phyloP scores from a whole-genome alignment of 805 yeast species.

The Wickerhamomyces xylosicus region DNA sequence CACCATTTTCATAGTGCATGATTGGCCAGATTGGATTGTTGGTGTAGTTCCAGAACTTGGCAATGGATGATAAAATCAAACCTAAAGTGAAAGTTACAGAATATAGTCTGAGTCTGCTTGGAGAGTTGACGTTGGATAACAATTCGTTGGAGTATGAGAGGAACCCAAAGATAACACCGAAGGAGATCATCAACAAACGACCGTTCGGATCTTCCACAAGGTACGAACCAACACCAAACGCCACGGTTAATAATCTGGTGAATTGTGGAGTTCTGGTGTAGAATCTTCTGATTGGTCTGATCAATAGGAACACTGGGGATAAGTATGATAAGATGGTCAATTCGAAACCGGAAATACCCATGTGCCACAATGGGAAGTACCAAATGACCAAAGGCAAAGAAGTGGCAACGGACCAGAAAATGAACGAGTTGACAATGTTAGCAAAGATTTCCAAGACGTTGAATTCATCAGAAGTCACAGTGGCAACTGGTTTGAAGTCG shows the following conservation, averaged over 20 bases:
- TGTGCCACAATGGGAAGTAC: conserved; percentile 97
- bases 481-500: conserved; percentile 12
- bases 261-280: conserved; percentile 38
- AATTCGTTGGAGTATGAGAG: conserved; percentile 37
- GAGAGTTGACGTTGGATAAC: conserved; percentile 17
- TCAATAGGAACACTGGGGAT: conserved; percentile 45
- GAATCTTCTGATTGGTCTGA: conserved; percentile 32
- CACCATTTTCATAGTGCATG: conserved; percentile 78
- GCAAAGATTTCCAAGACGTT: conserved; percentile 27
- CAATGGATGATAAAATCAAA: conserved; percentile 57
- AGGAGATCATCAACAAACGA: conserved; percentile 54
- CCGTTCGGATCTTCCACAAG: conserved; percentile 55
- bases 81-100: conserved; percentile 58
- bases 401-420: conserved; percentile 80
- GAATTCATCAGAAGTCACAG: conserved; percentile 16
- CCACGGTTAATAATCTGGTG: conserved; percentile 41
- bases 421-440: conserved; percentile 52
- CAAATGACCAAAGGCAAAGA: conserved; percentile 81
- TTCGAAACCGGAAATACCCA: conserved; percentile 96
- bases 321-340: conserved; percentile 48
- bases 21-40: conserved; percentile 97
- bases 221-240: conserved; percentile 71
- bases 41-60: conserved; percentile 68
- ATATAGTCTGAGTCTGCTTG: conserved; percentile 20
- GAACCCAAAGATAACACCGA: conserved; percentile 56